Conservation (phyloP, 202 grass and related monocot genomes). For the Panicum hallii region DNA sequence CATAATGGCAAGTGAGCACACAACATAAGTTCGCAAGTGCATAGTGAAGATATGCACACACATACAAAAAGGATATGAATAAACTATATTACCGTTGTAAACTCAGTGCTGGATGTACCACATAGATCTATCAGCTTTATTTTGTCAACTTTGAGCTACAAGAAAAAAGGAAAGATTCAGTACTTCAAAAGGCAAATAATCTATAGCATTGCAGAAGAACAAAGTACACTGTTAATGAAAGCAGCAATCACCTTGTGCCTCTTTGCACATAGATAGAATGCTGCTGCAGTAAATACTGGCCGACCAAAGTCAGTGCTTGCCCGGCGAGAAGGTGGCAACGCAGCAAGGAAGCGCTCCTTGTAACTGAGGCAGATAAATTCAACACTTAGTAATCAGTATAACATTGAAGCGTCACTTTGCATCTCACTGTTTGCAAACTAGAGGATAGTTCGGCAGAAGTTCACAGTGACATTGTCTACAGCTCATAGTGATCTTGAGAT, state of each 20-base stretch:
- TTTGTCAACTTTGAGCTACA: slow-evolving; percentile 97
- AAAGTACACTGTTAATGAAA: not conserved
- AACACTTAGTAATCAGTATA: not conserved
- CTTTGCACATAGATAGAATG: slow-evolving; percentile 93
- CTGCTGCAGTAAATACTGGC: slow-evolving; percentile 81
- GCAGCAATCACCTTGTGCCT: slow-evolving; percentile 74
- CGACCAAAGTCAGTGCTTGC: slow-evolving; percentile 83
- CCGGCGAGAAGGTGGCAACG: slow-evolving; percentile 74
- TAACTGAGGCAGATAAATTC: slow-evolving; percentile 54
- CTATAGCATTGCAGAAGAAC: not conserved
- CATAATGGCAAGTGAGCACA: not conserved
- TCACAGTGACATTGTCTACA: not conserved
- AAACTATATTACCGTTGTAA: slow-evolving; percentile 64
- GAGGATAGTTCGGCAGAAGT: too few relatives aligned
- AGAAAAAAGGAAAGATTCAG: slow-evolving; percentile 31
- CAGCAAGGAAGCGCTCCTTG: slow-evolving; percentile 82
- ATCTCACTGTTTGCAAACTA: not conserved
- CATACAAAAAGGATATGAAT: not conserved
- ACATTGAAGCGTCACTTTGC: not conserved
- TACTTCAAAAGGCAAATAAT: not conserved
- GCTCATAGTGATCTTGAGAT: not conserved
- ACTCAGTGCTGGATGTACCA: slow-evolving; percentile 86
- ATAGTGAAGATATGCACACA: not conserved
- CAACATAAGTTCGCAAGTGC: not conserved
- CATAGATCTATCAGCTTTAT: slow-evolving; percentile 86